These are phyloP conservation scores for Hirsutella minnesotensis DNA, from an alignment of 2,329 filamentous ascomycete species.

Conservation along the genomic window DNA sequence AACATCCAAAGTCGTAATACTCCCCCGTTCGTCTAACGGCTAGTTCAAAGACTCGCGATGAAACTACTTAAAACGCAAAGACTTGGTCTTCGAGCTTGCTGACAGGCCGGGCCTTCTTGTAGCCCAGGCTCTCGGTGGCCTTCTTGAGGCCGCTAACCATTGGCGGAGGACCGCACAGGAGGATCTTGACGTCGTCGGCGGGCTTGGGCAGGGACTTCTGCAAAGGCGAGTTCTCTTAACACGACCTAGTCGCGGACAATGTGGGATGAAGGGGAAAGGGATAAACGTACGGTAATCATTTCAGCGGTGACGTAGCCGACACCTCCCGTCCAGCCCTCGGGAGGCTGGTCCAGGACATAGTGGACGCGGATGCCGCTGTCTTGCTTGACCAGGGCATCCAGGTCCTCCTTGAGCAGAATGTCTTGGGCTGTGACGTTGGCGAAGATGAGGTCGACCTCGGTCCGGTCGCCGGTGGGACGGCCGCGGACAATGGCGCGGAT, in stretches of 20 bases:
- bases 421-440: slow-evolving; percentile 91
- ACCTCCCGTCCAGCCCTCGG: slow-evolving; percentile 80
- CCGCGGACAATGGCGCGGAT: slow-evolving; percentile 82
- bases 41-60: not conserved
- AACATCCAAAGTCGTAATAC: too few species aligned
- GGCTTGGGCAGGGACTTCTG: slow-evolving; percentile 73
- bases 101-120: slow-evolving; percentile 82
- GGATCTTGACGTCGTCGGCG: slow-evolving; percentile 78
- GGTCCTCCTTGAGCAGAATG: slow-evolving; percentile 84
- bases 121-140: slow-evolving; percentile 77
- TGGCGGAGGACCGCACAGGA: slow-evolving; percentile 89
- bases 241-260: not conserved
- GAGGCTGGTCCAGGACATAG: slow-evolving; percentile 95
- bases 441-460: slow-evolving; percentile 88
- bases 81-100: slow-evolving; percentile 98
- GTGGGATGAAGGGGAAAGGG: slow-evolving; percentile 1
- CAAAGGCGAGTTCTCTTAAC: not conserved
- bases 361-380: slow-evolving; percentile 77
- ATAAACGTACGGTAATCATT: slow-evolving; percentile 68
- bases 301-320: slow-evolving; percentile 91
- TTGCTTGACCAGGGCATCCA: slow-evolving; percentile 66
- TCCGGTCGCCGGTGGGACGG: slow-evolving; percentile 66
- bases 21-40: too few species aligned
- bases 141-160: slow-evolving; percentile 99
- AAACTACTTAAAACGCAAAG: slow-evolving; percentile 61